Percentiles rank a stretch among this genome's conserved stretches.
Evolutionary conservation across 2,329 filamentous ascomycete genomes (phyloP).

Genomic region (Ophiostoma pallidulum): DNA sequence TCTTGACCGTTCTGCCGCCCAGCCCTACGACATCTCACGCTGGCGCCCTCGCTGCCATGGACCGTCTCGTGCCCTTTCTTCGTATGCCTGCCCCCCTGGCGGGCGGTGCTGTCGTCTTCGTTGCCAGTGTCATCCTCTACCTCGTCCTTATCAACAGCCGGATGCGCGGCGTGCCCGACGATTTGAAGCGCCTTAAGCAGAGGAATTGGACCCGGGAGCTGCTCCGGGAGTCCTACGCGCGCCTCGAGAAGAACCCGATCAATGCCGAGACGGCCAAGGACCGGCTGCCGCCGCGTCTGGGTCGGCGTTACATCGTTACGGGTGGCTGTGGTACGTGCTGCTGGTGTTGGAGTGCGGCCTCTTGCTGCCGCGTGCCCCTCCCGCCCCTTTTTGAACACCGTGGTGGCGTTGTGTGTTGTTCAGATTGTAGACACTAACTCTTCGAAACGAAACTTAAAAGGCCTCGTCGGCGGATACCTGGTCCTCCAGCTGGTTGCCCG

Average conservation of each 20-base stretch:
- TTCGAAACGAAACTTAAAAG: too few species aligned
- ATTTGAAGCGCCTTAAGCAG: conserved; percentile 20
- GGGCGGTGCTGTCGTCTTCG: not conserved
- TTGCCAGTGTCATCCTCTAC: conserved; percentile 12
- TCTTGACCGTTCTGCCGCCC: not conserved
- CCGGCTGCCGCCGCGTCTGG: conserved; percentile 25
- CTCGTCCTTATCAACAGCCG: conserved; percentile 23
- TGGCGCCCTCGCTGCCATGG: not conserved
- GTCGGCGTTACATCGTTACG: conserved; percentile 29
- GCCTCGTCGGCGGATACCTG: conserved; percentile 36
- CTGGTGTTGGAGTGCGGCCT: not conserved
- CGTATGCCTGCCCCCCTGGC: not conserved
- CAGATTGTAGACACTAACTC: not conserved
- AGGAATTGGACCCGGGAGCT: conserved; percentile 25
- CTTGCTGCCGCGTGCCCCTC: not conserved
- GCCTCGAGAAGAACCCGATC: conserved; percentile 22
- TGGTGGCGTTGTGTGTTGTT: too few species aligned
- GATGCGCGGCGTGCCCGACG: conserved; percentile 24
- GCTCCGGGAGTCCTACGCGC: conserved; percentile 24
- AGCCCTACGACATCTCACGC: too few species aligned
- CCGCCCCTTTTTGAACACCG: not conserved
- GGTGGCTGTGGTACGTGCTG: conserved; percentile 29
- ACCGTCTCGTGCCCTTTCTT: not conserved
- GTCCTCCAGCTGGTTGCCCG: conserved; percentile 38
- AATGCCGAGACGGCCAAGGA: conserved; percentile 19